Evolutionary conservation across 2,329 filamentous ascomycete genomes (phyloP), one percentile per base, ranked within the genome.

Genomic region (Pseudogymnoascus sp.): DNA sequence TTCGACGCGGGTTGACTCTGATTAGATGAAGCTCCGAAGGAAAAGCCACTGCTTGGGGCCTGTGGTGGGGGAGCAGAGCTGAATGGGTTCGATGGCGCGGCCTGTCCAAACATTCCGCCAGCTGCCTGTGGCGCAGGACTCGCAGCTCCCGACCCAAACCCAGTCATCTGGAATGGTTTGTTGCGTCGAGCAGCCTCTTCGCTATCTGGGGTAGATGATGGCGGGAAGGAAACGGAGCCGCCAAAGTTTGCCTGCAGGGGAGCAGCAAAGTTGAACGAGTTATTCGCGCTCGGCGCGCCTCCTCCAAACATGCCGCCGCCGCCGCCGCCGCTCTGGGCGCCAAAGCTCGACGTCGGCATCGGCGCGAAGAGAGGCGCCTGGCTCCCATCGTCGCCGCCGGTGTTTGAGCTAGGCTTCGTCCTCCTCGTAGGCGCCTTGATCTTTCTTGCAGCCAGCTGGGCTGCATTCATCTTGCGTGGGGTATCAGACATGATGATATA

Each of bases 401-500:
- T 7, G 45, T 59, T 39, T 7, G 60, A 38, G 19, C 38, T 39
- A 3, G 57, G 60, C 19, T 28, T 56, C 18, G 41, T 61, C 23
- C 58, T 35, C 41, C 45, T 66, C 13, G 61, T 62, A 34, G 63
- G 61, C 15, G 61, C 61, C 57, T 68, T 70, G 60, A 71, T 68
- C 35, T 63, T 68, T 57, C 70, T 65, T 1, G 63, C 60, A 23
- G 70, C 70, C 55, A 71, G 57, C 58, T 71, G 70, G 48, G 70
- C 69, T 28, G 70, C 70, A 58, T 66, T 71, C 15, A 57, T 2
- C 10, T 21, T 28, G n/a, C 41, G 41, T 6, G 41, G 41, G n/a
- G 41, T 48, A 18, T 48, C 41, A 28, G 41, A 48, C 41, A 48
- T 48, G 41, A 48, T 48, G 41, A n/a, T 35, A 28, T 1, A 5